Evolutionary conservation across 768 basidiomycete species (phyloP), one percentile per base, ranked within the genome.

Genomic region (Sporobolomyces phaffii): DNA sequence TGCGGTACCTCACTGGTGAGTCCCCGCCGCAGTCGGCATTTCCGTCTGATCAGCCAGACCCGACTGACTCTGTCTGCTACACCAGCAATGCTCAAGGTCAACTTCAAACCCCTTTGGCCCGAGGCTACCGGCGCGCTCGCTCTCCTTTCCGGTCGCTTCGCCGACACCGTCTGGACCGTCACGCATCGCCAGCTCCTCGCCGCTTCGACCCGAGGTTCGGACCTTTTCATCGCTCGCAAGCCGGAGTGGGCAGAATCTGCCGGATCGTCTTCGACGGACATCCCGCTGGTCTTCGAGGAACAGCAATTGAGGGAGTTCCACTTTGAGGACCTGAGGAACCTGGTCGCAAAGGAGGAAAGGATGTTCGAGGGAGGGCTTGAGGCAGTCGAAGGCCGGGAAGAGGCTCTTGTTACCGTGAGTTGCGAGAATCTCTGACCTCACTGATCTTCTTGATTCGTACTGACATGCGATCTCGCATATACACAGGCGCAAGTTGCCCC

Each of bases 81-180:
- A 17, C 10, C 73, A 87, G 90, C 88, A 9, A 93, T 96, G 76
- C 81, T 97, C 58, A 97, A 98, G 79, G 88, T 97, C 66, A 94
- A 92, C 76, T 79, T 98, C 49, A 84, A 90, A 33, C 96, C 96
- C 0, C 75, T 96, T 20, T 99, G 93, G 88, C 83, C 85, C 5
- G 87, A 92, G 22, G 85, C 91, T 6, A 82, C 86, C 17, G 38
- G 28, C 6, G 69, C 68, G 22, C 63, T 72, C 48, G 48, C 62
- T 15, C 45, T 67, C 29, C 64, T 74, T 45, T 33, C 71, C 13
- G 38, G 31, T 34, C 50, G 64, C 0, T 72, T 57, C 57, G 56
- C 68, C 29, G 65, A 68, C 36, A 51, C 52, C 6, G 77, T 76
- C 26, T 77, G 77, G 41, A 72, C 76, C 26, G 69, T 73, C 40